Conservation (phyloP, 768 basidiomycete species). For the Tulasnella sp. region DNA sequence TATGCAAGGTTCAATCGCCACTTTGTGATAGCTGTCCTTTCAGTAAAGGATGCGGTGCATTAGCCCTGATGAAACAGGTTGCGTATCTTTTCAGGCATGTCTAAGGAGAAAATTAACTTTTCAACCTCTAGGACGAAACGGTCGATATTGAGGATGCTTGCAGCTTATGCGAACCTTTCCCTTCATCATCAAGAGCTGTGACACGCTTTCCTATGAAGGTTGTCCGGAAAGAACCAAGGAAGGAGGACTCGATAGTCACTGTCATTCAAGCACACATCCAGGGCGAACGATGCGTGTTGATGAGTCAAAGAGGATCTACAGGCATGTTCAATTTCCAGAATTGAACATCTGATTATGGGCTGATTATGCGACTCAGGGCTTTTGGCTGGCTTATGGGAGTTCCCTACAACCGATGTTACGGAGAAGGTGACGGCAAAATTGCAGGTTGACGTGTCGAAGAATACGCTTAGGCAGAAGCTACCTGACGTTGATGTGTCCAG, state of each 20-base stretch:
- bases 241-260: slow-evolving; percentile 74
- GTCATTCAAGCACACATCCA: slow-evolving; percentile 62
- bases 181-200: slow-evolving; percentile 29
- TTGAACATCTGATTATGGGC: too few relatives aligned
- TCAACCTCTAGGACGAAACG: slow-evolving; percentile 13
- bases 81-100: not conserved
- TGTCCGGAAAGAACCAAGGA: slow-evolving; percentile 66
- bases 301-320: slow-evolving; percentile 69
- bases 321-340: too few relatives aligned
- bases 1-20: slow-evolving; percentile 79
- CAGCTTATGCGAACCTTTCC: slow-evolving; percentile 48
- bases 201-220: slow-evolving; percentile 80
- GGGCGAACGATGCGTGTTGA: slow-evolving; percentile 49
- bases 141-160: slow-evolving; percentile 74
- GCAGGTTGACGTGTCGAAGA: slow-evolving; percentile 28
- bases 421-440: slow-evolving; percentile 4
- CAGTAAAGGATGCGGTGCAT: slow-evolving; percentile 53
- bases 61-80: slow-evolving; percentile 22
- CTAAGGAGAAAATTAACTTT: slow-evolving; percentile 1
- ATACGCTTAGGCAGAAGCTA: slow-evolving; percentile 44
- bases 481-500: not conserved
- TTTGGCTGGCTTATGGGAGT: slow-evolving; percentile 80
- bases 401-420: slow-evolving; percentile 52
- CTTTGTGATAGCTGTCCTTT: slow-evolving; percentile 62
- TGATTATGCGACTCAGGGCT: too few relatives aligned